These are phyloP conservation scores for Cercospora beticola DNA, from an alignment of 2,329 filamentous ascomycete genomes.

Conservation along the genomic window DNA sequence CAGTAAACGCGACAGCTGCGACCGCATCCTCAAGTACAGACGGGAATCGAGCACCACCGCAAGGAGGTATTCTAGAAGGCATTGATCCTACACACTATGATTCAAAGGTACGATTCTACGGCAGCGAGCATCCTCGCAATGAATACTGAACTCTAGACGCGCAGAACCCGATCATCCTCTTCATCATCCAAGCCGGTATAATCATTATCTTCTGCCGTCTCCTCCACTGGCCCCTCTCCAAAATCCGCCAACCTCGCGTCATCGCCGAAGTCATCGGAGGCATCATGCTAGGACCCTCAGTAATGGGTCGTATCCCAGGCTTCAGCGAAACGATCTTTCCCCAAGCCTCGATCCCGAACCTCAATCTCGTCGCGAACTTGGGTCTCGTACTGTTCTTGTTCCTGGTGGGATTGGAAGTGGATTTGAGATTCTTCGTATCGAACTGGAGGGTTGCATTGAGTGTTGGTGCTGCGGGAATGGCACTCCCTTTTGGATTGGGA, in stretches of 20 bases:
- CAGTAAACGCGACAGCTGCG: slow-evolving; percentile 21
- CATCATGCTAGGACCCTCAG: slow-evolving; percentile 80
- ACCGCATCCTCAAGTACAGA: slow-evolving; percentile 25
- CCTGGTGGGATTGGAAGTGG: slow-evolving; percentile 82
- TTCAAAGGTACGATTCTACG: slow-evolving; percentile 45
- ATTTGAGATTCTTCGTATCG: slow-evolving; percentile 70
- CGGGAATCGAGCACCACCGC: slow-evolving; percentile 48
- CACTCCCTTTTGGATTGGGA: slow-evolving; percentile 78
- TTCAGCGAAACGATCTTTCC: slow-evolving; percentile 64
- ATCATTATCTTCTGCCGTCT: slow-evolving; percentile 74
- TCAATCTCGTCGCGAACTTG: slow-evolving; percentile 77
- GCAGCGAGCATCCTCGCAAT: neutral
- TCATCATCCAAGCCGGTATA: slow-evolving; percentile 72
- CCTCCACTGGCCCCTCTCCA: slow-evolving; percentile 73
- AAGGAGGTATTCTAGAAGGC: slow-evolving; percentile 71
- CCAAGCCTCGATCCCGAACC: slow-evolving; percentile 69
- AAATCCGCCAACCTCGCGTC: slow-evolving; percentile 75
- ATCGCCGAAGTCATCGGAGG: slow-evolving; percentile 85
- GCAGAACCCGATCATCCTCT: slow-evolving; percentile 68
- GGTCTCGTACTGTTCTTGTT: slow-evolving; percentile 85
- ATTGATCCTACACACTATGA: slow-evolving; percentile 68
- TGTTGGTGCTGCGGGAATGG: slow-evolving; percentile 77
- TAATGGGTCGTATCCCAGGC: slow-evolving; percentile 80
- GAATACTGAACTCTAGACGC: neutral
- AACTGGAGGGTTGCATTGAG: slow-evolving; percentile 80